Conservation (phyloP, 2,329 filamentous ascomycete genomes). For the Xenoacremonium recifei region DNA sequence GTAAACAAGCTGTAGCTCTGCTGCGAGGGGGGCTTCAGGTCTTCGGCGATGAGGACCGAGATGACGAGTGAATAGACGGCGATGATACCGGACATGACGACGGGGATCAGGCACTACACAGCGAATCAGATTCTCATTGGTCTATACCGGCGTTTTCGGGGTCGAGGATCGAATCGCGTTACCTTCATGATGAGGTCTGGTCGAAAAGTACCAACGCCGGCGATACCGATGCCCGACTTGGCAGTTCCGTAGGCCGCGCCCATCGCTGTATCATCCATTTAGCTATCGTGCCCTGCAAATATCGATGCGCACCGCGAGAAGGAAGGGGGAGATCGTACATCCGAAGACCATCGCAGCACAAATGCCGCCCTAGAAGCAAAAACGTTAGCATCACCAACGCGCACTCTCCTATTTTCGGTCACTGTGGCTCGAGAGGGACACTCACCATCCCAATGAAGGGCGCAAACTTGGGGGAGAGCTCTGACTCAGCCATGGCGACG, state of each 20-base stretch:
- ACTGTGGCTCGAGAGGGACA: constrained; percentile 19
- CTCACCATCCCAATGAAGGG: constrained; percentile 87
- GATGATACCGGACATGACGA: constrained; percentile 99
- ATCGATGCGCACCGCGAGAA: constrained; percentile 9
- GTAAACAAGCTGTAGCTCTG: constrained; percentile 79
- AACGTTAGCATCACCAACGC: constrained; percentile 24
- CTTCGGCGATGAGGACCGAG: constrained; percentile 90
- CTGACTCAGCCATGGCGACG: constrained; percentile 52
- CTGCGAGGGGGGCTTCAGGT: constrained; percentile 70
- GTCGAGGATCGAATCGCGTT: constrained; percentile 10
- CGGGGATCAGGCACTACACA: constrained; percentile 74
- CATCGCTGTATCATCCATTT: constrained; percentile 42
- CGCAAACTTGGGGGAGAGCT: constrained; percentile 75
- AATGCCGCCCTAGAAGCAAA: constrained; percentile 64
- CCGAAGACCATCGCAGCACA: constrained; percentile 81
- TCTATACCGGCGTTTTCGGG: not conserved
- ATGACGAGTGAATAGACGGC: constrained; percentile 98
- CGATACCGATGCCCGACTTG: constrained; percentile 85
- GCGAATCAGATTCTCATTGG: not conserved
- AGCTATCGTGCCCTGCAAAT: constrained; percentile 20
- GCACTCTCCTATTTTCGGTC: constrained; percentile 8
- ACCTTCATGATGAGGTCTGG: constrained; percentile 92
- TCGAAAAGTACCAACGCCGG: constrained; percentile 79
- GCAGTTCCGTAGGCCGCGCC: constrained; percentile 86
- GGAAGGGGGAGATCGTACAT: constrained; percentile 52